Evolutionary conservation across 2,329 filamentous ascomycete genomes (phyloP), one percentile per base, ranked within the genome.

Genomic region (Talaromyces sp.): DNA sequence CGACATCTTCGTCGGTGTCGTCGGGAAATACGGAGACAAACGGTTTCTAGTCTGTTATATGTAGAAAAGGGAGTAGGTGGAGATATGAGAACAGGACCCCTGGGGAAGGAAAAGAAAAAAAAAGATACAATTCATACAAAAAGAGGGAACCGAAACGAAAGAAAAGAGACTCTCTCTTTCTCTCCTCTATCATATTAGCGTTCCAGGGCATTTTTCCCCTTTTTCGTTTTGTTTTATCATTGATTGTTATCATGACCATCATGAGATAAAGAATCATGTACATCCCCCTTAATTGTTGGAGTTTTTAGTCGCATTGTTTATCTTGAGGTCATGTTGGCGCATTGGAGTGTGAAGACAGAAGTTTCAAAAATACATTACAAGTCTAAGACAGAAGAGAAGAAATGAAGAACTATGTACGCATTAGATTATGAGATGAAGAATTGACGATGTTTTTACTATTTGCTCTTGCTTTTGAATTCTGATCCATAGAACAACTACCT

Each of bases 1-100:
- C 43, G 17, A 7, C 37, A 1, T 56, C 54, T 7, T 40, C 54
- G 35, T 56, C 54, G 2, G 60, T 60, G 56, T 58, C 62, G 43
- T 59, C 58, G 53, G 64, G 56, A 3, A 52, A 31, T 22, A 52
- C 48, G 5, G 33, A 52, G 9, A 52, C 48, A 1, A 52, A 52
- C n/a, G 48, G 48, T 22, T 52, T 52, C 13, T 39, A 48, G 45
- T 33, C 43, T 48, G 33, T 9, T 9, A 9, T 31, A 9, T 31
- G 28, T 46, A 46, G 22, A 19, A 46, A 46, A 46, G 2, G 15
- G n/a, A n/a, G n/a, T n/a, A n/a, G n/a, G n/a, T n/a, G 41, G 19
- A 5, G 5, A 19, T 19, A 7, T n/a, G 13, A 31, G 33, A 11
- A 35, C 10, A 11, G 33, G n/a, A 39, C 11, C 40, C 6, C 40